Evolutionary conservation across 1,139 yeast genomes (phyloP).

Genomic region (Suhomyces anneliseae): DNA sequence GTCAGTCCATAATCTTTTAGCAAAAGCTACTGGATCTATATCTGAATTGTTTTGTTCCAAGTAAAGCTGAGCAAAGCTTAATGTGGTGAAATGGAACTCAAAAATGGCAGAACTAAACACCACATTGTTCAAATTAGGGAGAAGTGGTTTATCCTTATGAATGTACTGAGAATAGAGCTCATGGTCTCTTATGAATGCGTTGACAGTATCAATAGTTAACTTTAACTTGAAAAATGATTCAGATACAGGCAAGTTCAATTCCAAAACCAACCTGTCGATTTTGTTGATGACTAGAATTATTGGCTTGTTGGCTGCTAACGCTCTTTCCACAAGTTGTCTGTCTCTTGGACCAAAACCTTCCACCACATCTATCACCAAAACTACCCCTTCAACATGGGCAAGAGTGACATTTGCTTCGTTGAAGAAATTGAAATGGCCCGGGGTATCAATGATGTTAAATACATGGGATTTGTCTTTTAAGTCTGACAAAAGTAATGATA

Average conservation of each 20-base stretch:
- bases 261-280: constrained; percentile 77
- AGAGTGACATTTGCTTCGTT: constrained; percentile 70
- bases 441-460: constrained; percentile 74
- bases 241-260: constrained; percentile 68
- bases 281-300: constrained; percentile 73
- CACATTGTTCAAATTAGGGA: constrained; percentile 68
- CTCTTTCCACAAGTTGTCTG: constrained; percentile 48
- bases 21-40: constrained; percentile 45
- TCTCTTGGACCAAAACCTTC: constrained; percentile 73
- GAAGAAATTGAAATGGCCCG: constrained; percentile 84
- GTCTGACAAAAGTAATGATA: constrained; percentile 62
- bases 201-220: constrained; percentile 62
- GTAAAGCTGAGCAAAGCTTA: constrained; percentile 64
- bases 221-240: constrained; percentile 74
- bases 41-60: constrained; percentile 25
- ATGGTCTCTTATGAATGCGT: constrained; percentile 44
- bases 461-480: constrained; percentile 55
- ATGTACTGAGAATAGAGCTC: constrained; percentile 27
- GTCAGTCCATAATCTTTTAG: constrained; percentile 75
- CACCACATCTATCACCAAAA: constrained; percentile 76
- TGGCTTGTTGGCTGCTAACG: constrained; percentile 48
- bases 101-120: constrained; percentile 70
- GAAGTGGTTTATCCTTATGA: constrained; percentile 31
- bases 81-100: constrained; percentile 62
- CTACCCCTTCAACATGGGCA: constrained; percentile 61